Conservation (phyloP, 176 grass and related monocot genomes). For the Oryza longistaminata region DNA sequence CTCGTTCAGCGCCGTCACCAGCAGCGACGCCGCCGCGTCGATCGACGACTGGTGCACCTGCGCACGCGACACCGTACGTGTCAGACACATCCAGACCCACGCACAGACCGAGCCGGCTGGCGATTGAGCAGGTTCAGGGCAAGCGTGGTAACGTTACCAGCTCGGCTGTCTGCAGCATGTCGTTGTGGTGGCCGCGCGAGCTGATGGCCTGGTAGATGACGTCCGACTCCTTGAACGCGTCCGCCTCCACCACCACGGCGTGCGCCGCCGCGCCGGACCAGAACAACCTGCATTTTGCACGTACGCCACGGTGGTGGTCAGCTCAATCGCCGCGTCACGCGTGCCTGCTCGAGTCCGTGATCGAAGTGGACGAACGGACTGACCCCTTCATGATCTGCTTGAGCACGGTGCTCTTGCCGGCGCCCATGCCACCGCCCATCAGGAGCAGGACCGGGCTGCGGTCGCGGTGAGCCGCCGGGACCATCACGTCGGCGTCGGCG, state of each 20-base stretch:
- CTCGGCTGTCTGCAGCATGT: conserved; percentile 90
- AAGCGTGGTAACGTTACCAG: conserved; percentile 41
- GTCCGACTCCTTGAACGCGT: conserved; percentile 91
- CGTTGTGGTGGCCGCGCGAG: conserved; percentile 81
- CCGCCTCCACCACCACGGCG: conserved; percentile 89
- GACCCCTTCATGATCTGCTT: conserved; percentile 81
- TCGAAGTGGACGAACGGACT: not conserved
- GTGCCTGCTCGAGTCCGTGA: not conserved
- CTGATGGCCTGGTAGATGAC: conserved; percentile 85
- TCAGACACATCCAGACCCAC: too few species aligned
- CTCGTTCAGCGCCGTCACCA: conserved; percentile 97
- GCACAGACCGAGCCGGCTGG: not conserved
- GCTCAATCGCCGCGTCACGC: not conserved
- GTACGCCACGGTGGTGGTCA: not conserved
- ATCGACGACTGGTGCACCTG: conserved; percentile 95
- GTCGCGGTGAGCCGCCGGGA: conserved; percentile 64
- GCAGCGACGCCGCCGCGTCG: conserved; percentile 87
- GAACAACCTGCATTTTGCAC: conserved; percentile 56
- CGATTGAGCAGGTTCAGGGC: not conserved
- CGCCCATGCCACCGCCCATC: conserved; percentile 98
- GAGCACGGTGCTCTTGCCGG: conserved; percentile 96
- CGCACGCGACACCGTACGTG: not conserved
- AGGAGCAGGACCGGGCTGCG: conserved; percentile 93
- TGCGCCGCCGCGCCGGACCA: conserved; percentile 67
- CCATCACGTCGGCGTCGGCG: conserved; percentile 73